Conservation (phyloP, 768 basidiomycete species). For the Nevesoporus exiguus region DNA sequence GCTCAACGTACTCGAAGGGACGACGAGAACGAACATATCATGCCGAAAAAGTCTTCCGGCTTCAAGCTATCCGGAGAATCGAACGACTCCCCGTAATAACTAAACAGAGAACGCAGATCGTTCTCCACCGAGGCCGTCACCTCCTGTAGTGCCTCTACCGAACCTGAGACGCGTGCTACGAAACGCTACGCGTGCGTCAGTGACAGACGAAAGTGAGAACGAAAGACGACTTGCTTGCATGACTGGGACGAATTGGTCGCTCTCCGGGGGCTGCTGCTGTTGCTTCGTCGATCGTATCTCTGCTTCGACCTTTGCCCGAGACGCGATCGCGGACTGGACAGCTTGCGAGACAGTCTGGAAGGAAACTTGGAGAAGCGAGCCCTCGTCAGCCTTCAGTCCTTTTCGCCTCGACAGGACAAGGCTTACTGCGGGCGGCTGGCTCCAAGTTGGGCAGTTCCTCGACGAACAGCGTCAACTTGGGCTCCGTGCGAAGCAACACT, state of each 20-base stretch:
- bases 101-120: constrained; percentile 58
- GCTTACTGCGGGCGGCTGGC: constrained; percentile 72
- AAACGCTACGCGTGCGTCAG: constrained; percentile 25
- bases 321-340: constrained; percentile 53
- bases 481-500: constrained; percentile 64
- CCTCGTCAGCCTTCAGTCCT: neutral
- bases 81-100: constrained; percentile 77
- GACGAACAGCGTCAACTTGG: constrained; percentile 63
- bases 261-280: constrained; percentile 26
- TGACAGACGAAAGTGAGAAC: neutral
- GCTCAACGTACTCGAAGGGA: constrained; percentile 54
- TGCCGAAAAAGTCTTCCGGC: constrained; percentile 79
- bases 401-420: neutral
- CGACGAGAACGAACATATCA: constrained; percentile 71
- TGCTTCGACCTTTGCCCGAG: constrained; percentile 51
- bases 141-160: constrained; percentile 62
- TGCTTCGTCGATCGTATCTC: constrained; percentile 50
- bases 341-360: constrained; percentile 59
- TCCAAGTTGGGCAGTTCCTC: constrained; percentile 81
- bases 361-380: constrained; percentile 52
- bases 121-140: constrained; percentile 54
- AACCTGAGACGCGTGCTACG: constrained; percentile 38
- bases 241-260: constrained; percentile 62
- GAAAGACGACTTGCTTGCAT: constrained; percentile 55
- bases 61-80: constrained; percentile 61